Base-by-base conservation (phyloP, 1,284 basidiomycete species). In the Trametes hirsuta region DNA sequence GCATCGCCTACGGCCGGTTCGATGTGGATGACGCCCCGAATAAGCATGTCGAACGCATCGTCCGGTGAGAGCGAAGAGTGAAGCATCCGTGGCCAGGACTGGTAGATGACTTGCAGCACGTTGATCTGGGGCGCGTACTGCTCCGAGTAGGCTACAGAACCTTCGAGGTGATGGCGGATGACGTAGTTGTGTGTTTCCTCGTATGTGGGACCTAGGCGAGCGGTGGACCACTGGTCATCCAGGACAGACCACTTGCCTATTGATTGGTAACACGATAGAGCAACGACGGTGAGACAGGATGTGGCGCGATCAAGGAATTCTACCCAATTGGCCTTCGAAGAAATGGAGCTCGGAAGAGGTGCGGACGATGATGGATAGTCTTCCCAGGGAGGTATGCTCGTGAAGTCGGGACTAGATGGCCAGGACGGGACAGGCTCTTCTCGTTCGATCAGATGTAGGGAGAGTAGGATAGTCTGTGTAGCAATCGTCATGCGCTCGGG, bases 1-100 rank as follows among this genome's bases (percentile, higher is more conserved):
- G 85, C 85, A 25, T 90, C 86, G 47, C 84, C 86, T 3, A 97
- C 79, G 1, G 75, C 71, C 1, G 91, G 90, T 65, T 98, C 94
- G 24, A 95, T 87, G 66, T 96, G 95, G 40, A 94, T 83, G 22
- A 94, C 83, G 0, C 91, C 91, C 21, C 87, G 85, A 48, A 96
- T 82, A 22, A 97, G 83, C 77, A 95, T 88, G 64, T 94, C 89
- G 52, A 95, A 81, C 0, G 88, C 84, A 49, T 90, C 88, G 5
- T 81, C 75, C 54, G 90, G 74, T 54, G 81, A 74, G 53, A 85
- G 76, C 53, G 81, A 79, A 0, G 77, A 63, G 73, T 88, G 84
- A 34, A 96, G 79, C 64, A 88, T 90, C 8, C 94, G 85, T 0
- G 95, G 96, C 87, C 95, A 93, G 3, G 91, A 84, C 59, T 93